These are phyloP conservation scores for Narthecium ossifragum DNA, from an alignment of 106 monocot genomes.

Conservation along the genomic window DNA sequence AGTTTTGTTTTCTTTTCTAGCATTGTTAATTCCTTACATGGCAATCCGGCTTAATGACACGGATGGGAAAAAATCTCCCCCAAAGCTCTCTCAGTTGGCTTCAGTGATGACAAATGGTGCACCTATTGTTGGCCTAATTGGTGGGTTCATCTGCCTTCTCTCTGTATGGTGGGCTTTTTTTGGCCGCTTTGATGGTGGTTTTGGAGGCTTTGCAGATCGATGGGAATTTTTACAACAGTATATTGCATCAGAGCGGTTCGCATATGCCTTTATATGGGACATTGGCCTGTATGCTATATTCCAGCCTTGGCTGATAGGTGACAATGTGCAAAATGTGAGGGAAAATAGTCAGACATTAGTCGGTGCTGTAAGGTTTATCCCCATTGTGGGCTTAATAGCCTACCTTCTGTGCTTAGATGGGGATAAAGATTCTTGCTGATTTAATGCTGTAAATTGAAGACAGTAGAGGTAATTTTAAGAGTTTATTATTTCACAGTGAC, in stretches of 20 bases:
- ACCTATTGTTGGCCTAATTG: constrained; percentile 36
- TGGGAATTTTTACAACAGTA: constrained; percentile 48
- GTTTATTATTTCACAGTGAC: too few species aligned
- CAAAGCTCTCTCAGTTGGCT: constrained; percentile 31
- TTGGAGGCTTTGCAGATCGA: constrained; percentile 46
- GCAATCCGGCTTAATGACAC: constrained; percentile 75
- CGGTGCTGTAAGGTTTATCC: constrained; percentile 53
- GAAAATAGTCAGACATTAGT: constrained; percentile 25
- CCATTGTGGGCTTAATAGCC: constrained; percentile 67
- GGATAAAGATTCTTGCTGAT: too few species aligned
- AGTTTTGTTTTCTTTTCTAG: constrained; percentile 22
- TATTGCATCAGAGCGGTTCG: constrained; percentile 67
- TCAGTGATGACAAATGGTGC: constrained; percentile 52
- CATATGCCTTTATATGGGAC: constrained; percentile 94
- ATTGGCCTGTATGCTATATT: constrained; percentile 77
- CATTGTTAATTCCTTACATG: constrained; percentile 96
- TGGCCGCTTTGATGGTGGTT: constrained; percentile 39
- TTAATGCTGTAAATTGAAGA: too few species aligned
- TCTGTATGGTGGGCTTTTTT: constrained; percentile 62
- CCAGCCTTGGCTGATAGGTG: constrained; percentile 92
- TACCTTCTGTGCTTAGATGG: constrained; percentile 59
- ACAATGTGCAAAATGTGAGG: constrained; percentile 73
- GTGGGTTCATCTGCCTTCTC: constrained; percentile 47
- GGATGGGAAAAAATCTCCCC: constrained; percentile 14
- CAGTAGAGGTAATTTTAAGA: too few species aligned